Evolutionary conservation across 1,284 basidiomycete species (phyloP).

Genomic region (Sporisorium iseilematis-ciliati): DNA sequence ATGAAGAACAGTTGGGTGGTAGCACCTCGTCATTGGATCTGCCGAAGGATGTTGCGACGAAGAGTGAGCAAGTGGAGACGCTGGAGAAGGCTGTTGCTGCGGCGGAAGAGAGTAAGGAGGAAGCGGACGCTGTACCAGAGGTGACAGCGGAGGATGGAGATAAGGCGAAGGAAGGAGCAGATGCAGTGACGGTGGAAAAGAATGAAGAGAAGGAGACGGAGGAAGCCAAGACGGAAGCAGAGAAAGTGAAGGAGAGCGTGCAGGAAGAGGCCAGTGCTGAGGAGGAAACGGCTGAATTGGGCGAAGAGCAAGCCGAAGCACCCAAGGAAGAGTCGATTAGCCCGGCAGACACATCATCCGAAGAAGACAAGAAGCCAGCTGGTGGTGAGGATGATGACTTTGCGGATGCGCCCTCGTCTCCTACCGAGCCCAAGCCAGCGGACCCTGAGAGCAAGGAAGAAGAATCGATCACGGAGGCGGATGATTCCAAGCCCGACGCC

Average conservation of each 20-base stretch:
- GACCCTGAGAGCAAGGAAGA: slow-evolving; percentile 8
- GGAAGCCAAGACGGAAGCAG: slow-evolving; percentile 37
- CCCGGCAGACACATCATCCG: slow-evolving; percentile 1
- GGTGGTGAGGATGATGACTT: slow-evolving; percentile 41
- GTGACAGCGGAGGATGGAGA: slow-evolving; percentile 9
- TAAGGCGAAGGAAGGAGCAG: slow-evolving; percentile 1
- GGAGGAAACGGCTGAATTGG: not conserved
- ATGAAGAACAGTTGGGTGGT: slow-evolving; percentile 41
- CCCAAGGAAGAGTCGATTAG: slow-evolving; percentile 5
- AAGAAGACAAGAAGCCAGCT: slow-evolving; percentile 16
- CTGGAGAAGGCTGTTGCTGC: slow-evolving; percentile 43
- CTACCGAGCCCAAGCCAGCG: slow-evolving; percentile 20
- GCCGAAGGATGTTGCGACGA: slow-evolving; percentile 19
- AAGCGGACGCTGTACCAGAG: not conserved
- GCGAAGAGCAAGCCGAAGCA: not conserved
- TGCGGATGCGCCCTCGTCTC: slow-evolving; percentile 43
- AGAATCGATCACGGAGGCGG: not conserved
- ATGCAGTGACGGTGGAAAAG: slow-evolving; percentile 10
- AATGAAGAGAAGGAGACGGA: slow-evolving; percentile 9
- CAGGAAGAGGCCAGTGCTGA: slow-evolving; percentile 14
- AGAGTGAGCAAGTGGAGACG: slow-evolving; percentile 32
- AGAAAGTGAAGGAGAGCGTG: slow-evolving; percentile 41
- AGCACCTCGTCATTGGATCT: slow-evolving; percentile 25
- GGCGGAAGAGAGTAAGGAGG: slow-evolving; percentile 15
- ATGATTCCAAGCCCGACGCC: not conserved